Conservation (phyloP, 1,284 basidiomycete species). For the Trichosporon sp. region DNA sequence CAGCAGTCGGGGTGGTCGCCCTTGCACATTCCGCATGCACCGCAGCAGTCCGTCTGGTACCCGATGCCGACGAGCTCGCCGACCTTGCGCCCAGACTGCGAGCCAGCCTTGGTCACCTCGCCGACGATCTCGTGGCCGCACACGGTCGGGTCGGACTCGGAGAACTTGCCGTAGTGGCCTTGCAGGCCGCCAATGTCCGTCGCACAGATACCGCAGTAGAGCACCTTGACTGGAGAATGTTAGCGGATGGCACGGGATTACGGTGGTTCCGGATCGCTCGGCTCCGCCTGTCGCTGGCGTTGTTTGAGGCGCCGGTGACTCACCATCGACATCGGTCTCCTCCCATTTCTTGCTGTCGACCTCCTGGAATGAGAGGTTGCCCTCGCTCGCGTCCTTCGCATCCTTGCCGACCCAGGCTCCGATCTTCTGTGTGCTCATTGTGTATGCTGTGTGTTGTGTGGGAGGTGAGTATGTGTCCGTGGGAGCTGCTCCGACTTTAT, state of each 20-base stretch:
- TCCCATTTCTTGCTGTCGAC: slow-evolving; percentile 53
- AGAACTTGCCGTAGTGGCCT: slow-evolving; percentile 27
- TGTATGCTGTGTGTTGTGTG: not conserved
- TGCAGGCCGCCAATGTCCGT: slow-evolving; percentile 31
- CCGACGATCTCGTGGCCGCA: slow-evolving; percentile 46
- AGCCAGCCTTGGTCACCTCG: slow-evolving; percentile 37
- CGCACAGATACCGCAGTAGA: slow-evolving; percentile 32
- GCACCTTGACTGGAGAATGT: slow-evolving; percentile 22
- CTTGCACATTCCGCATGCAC: slow-evolving; percentile 57
- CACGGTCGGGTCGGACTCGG: slow-evolving; percentile 19
- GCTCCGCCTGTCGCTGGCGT: not conserved
- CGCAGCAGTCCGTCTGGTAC: slow-evolving; percentile 58
- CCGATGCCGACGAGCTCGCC: slow-evolving; percentile 61
- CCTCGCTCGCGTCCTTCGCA: slow-evolving; percentile 45
- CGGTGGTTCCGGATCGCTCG: not conserved
- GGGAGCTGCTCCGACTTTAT: not conserved
- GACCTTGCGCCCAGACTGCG: slow-evolving; percentile 37
- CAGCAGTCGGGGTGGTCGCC: slow-evolving; percentile 36
- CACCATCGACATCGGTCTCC: slow-evolving; percentile 56
- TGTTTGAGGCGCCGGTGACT: slow-evolving; percentile 24
- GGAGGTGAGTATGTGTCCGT: not conserved
- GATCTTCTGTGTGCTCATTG: slow-evolving; percentile 33
- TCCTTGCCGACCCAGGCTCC: slow-evolving; percentile 51
- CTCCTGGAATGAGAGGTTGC: slow-evolving; percentile 52
- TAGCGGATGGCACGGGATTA: not conserved